Evolutionary conservation across 352 stramenopile genomes (phyloP).

Genomic region (Globisporangium acanthophoron): DNA sequence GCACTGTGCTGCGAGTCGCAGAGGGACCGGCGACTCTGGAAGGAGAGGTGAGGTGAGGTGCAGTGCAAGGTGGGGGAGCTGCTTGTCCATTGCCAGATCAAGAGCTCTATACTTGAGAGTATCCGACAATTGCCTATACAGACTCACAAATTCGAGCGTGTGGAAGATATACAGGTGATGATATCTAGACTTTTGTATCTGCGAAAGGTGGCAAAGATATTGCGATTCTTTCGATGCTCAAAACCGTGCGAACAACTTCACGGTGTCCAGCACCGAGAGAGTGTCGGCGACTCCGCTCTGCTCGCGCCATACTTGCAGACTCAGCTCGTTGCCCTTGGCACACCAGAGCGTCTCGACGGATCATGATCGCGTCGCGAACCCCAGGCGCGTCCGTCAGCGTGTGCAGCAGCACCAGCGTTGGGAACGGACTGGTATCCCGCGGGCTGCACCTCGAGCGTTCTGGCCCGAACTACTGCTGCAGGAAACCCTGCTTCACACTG

Average conservation of each 20-base stretch:
- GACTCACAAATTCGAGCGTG: too few species aligned
- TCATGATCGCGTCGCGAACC: constrained; percentile 37
- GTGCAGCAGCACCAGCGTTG: constrained; percentile 16
- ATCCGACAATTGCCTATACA: too few species aligned
- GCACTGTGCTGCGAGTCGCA: too few species aligned
- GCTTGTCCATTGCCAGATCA: too few species aligned
- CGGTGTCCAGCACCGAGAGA: constrained; percentile 16
- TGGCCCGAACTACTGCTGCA: constrained; percentile 28
- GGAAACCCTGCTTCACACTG: constrained; percentile 27
- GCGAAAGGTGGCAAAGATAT: too few species aligned
- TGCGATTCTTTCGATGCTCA: too few species aligned
- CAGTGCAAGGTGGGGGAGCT: too few species aligned
- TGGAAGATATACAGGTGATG: too few species aligned
- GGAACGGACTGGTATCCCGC: constrained; percentile 17
- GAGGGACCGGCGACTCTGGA: too few species aligned
- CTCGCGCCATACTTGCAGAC: background rate
- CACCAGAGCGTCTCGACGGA: constrained; percentile 26
- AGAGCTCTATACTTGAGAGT: too few species aligned
- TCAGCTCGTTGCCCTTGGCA: constrained; percentile 7
- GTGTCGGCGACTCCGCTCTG: background rate
- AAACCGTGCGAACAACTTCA: background rate
- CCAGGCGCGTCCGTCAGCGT: constrained; percentile 21
- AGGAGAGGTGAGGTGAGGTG: too few species aligned
- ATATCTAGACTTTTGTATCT: too few species aligned
- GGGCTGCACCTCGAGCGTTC: constrained; percentile 33